phyloP scores from a whole-genome alignment of 2,329 filamentous ascomycete genomes.

The Claviceps monticola region DNA sequence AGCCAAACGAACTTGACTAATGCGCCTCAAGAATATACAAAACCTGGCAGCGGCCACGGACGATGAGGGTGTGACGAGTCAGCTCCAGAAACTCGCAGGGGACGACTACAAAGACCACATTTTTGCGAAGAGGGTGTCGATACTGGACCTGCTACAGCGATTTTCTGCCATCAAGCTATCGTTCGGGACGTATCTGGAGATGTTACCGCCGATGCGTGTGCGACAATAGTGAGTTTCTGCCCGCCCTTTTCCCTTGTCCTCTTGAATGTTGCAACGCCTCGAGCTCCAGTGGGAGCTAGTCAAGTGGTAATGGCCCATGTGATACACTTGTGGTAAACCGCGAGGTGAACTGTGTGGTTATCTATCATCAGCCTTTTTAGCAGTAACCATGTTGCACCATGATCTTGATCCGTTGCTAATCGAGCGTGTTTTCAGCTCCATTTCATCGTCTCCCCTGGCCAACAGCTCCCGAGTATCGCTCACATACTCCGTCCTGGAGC shows the following conservation, averaged over 20 bases:
- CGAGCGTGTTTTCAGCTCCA: constrained; percentile 30
- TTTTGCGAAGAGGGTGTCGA: constrained; percentile 42
- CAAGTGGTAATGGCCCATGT: no score
- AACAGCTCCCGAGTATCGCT: constrained; percentile 45
- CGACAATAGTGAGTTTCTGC: constrained; percentile 44
- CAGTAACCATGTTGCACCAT: not conserved
- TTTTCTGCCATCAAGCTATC: constrained; percentile 46
- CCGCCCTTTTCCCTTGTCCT: not conserved
- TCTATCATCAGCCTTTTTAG: no score
- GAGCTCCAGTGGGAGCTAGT: no score
- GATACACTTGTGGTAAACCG: no score
- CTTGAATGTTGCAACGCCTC: not conserved
- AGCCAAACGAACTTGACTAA: no score
- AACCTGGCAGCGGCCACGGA: constrained; percentile 33
- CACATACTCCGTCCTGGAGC: constrained; percentile 53
- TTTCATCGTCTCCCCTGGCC: constrained; percentile 58
- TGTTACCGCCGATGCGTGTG: constrained; percentile 64
- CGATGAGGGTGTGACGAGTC: constrained; percentile 27
- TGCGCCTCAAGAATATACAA: constrained; percentile 17
- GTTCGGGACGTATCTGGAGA: constrained; percentile 52
- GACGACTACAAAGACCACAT: constrained; percentile 34
- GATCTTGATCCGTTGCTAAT: not conserved
- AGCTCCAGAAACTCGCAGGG: constrained; percentile 33
- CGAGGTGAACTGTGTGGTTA: no score
- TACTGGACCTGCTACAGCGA: constrained; percentile 56